Percentiles rank a stretch among this genome's conserved stretches.
Conservation (phyloP, 257 asterid species). For the Petrea volubilis region DNA sequence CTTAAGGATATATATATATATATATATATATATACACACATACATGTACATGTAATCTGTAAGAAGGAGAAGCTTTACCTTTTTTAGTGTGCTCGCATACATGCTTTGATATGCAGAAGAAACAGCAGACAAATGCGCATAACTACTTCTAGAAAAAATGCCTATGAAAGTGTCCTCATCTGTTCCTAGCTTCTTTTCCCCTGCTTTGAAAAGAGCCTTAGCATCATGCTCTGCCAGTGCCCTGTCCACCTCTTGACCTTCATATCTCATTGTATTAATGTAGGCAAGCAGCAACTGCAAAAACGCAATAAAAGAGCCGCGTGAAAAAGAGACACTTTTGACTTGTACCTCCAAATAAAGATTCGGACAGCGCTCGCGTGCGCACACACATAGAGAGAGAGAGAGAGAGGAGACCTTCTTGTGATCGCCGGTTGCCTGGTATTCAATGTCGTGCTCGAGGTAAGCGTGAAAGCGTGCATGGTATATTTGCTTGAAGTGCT, state of each 20-base stretch:
- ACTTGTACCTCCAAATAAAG: no score
- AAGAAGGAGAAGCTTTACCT: slow-evolving; percentile 44
- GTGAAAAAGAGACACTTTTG: no score
- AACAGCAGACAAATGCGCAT: slow-evolving; percentile 74
- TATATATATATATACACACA: no score
- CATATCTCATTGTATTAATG: slow-evolving; percentile 55
- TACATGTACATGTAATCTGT: no score
- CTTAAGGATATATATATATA: no score
- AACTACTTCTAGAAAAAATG: slow-evolving; percentile 70
- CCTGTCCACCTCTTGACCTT: slow-evolving; percentile 89
- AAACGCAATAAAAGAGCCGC: background rate
- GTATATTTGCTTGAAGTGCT: slow-evolving; percentile 72
- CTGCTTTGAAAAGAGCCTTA: slow-evolving; percentile 82
- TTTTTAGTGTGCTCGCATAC: slow-evolving; percentile 68
- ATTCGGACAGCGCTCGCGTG: no score
- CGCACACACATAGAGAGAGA: no score
- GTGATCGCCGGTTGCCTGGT: slow-evolving; percentile 69
- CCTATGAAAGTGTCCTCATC: slow-evolving; percentile 77
- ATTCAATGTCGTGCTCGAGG: slow-evolving; percentile 80
- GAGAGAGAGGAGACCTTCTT: slow-evolving; percentile 52
- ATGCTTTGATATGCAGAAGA: slow-evolving; percentile 58
- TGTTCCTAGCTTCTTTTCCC: slow-evolving; percentile 87
- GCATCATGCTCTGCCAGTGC: slow-evolving; percentile 77
- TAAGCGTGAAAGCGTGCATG: slow-evolving; percentile 49
- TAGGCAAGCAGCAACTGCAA: slow-evolving; percentile 76